Base-by-base conservation (phyloP, 108 stramenopile species). In the Nitzschia sp. region DNA sequence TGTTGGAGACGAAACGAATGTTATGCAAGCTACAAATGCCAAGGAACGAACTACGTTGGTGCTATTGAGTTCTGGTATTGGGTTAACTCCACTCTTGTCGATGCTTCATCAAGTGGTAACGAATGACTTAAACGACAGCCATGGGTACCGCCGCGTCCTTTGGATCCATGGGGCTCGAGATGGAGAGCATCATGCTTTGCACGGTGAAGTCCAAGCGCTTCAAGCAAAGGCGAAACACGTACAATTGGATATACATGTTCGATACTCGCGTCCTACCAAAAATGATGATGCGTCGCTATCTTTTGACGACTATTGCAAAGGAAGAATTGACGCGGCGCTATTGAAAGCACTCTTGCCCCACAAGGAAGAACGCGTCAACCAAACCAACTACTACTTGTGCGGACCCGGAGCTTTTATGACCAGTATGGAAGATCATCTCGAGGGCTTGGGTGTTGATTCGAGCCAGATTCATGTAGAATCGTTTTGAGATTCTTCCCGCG, bases 41-140 rank as follows among this genome's bases (percentile, higher is more conserved):
- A 27, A 24, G 9, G 33, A 46, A 32, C 29, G 33, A 24, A 21
- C 9, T 0, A 15, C 35, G 0, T 26, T 18, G 34, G 18, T 72
- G 34, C 34, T 78, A 2, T 24, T 78, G 38, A 78, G 77, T 47
- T n/a, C 15, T 35, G 77, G 77, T 38, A 62, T 78, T 63, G 77
- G 77, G 13, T 58, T 78, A 17, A 78, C 77, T 26, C 77, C 77
- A 24, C 36, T 78, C 5, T 32, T 78, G 3, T 68, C 66, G 38
- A 78, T 78, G 77, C 66, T 78, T 2, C 65, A 78, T 28, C n/a
- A 38, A 24, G 24, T 47, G 8, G 72, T 47, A 1, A 42, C 38
- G 33, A 25, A 24, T 35, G 27, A 25, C 6, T 15, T n/a, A 25
- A 6, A 6, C 45, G 31, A 26, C 24, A 31, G 3, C 15, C 49